Percentiles rank a stretch among this genome's conserved stretches.
These are phyloP conservation scores for Apocynum venetum DNA, from an alignment of 257 asterid species.

Conservation along the genomic window DNA sequence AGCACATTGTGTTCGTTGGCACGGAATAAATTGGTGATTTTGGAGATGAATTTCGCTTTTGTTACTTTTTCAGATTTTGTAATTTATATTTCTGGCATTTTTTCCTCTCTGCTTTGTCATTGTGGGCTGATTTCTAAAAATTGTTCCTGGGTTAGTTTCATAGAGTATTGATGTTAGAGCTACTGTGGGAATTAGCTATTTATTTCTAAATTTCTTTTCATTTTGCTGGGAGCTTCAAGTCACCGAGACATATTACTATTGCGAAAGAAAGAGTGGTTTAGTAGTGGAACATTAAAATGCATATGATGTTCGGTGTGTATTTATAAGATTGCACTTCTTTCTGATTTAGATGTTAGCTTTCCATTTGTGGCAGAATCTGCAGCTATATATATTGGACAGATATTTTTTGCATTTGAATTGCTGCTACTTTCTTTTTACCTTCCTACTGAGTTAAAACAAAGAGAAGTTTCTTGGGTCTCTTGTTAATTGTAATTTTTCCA, in stretches of 20 bases:
- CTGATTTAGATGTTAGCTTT: not conserved
- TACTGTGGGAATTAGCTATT: not conserved
- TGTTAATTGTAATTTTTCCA: not conserved
- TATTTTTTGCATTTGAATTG: not conserved
- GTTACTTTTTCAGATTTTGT: not conserved
- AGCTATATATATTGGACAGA: not conserved
- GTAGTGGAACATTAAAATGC: not conserved
- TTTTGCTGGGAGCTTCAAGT: not conserved
- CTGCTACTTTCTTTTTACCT: not conserved
- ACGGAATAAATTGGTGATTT: not conserved
- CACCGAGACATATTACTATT: not conserved
- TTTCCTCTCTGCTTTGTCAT: not conserved
- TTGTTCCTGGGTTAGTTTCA: constrained; percentile 3
- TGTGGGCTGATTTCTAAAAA: constrained; percentile 2
- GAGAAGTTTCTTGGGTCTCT: not conserved
- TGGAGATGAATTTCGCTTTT: not conserved
- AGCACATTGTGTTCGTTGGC: not conserved
- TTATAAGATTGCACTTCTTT: not conserved
- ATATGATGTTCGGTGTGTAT: not conserved
- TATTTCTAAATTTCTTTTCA: not conserved
- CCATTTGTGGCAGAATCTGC: not conserved
- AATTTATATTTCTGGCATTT: not conserved
- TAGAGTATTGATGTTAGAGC: not conserved
- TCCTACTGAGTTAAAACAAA: not conserved
- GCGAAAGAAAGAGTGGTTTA: not conserved